Base-by-base conservation (phyloP, 179 eudicot genomes). In the Beta corolliflora region DNA sequence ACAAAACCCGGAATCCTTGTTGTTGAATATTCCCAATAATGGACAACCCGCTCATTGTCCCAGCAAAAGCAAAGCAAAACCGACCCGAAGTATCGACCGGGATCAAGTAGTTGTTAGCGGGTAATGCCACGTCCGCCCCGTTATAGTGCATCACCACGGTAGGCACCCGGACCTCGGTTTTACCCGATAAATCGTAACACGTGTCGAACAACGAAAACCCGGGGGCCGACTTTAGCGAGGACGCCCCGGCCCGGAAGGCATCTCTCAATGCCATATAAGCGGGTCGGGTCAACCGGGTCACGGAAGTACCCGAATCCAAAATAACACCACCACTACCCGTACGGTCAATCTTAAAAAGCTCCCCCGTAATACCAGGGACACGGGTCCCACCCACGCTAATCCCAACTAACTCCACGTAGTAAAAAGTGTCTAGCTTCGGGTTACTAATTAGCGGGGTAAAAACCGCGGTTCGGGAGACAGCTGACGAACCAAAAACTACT, bases 11-110 rank as follows among this genome's bases (percentile, higher is more conserved):
- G 52, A 94, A 88, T 4, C 99, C 92, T 82, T 94, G 98, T 73
- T 94, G 98, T 81, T 96, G 99, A 31, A 96, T 94, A 66, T 96
- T 96, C 59, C 99, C 99, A 3, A 96, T 93, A 0, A 96, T 96
- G 3, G 97, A 91, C 83, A 96, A 82, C 86, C 97, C 97, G 80
- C 89, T 83, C 81, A 63, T 87, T 0, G 99, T 91, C 0, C 94
- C 93, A 48, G 99, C 99, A 63, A 96, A 96, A 0, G 97, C 99
- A 50, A 96, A 94, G 87, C 99, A 96, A 67, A 93, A 96, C 14
- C 89, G 89, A 14, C 97, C 97, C 41, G 87, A 77, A 0, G 87
- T 87, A 63, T 96, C 97, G 66, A 96, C 99, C 36, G 99, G 97
- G 31, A 96, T 96, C 90, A 96, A 45, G 83, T 91, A 94, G 77